Conservation (phyloP, 345 rosid species). For the Rhodamnia argentea region DNA sequence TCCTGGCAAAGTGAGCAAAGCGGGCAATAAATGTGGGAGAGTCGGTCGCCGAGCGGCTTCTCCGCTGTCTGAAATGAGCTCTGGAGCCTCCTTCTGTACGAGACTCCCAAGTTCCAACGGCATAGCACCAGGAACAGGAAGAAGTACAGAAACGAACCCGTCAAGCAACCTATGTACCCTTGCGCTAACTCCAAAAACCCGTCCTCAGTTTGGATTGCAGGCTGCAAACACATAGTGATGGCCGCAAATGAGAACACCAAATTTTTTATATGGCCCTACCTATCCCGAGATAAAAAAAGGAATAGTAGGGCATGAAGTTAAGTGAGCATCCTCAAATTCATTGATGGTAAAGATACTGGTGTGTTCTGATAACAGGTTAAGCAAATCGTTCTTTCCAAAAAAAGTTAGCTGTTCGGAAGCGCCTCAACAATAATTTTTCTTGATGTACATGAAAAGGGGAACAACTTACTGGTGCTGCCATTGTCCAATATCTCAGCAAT, state of each 20-base stretch:
- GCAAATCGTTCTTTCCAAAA: not conserved
- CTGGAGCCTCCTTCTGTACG: not conserved
- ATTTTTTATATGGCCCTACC: not conserved
- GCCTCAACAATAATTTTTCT: too few relatives aligned
- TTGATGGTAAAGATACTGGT: not conserved
- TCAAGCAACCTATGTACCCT: not conserved
- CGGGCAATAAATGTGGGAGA: not conserved
- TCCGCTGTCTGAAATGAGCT: not conserved
- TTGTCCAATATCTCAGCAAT: slow-evolving; percentile 2
- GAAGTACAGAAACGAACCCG: not conserved
- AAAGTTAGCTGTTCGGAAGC: not conserved
- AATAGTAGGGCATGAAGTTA: not conserved
- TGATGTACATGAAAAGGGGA: not conserved
- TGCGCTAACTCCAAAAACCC: too few relatives aligned
- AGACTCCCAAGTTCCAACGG: not conserved
- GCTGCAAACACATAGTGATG: not conserved
- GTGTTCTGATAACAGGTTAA: not conserved
- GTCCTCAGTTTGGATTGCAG: too few relatives aligned
- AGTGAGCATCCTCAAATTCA: not conserved
- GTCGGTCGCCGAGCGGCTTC: not conserved
- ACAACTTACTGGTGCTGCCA: not conserved
- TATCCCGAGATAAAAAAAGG: not conserved
- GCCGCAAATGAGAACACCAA: not conserved
- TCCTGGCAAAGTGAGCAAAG: slow-evolving; percentile 6
- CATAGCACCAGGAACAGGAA: not conserved